phyloP scores from a whole-genome alignment of 768 basidiomycete genomes.

The Favolaschia claudopus region DNA sequence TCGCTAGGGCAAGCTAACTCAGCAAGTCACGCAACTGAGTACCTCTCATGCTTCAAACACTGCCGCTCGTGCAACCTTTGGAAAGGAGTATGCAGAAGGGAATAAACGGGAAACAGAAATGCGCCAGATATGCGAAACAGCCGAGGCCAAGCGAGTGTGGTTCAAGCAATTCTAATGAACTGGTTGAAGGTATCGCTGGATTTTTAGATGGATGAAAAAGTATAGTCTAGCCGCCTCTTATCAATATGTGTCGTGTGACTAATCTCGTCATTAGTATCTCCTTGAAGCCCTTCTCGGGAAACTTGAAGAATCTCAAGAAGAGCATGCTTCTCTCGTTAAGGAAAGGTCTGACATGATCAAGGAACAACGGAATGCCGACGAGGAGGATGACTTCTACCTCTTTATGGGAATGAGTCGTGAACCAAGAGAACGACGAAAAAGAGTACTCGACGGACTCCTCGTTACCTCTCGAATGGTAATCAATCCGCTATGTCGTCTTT shows the following conservation, averaged over 20 bases:
- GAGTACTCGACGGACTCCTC: constrained; percentile 90
- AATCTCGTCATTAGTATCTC: constrained; percentile 64
- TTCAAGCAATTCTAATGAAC: constrained; percentile 79
- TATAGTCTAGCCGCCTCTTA: constrained; percentile 40
- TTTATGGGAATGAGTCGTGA: constrained; percentile 61
- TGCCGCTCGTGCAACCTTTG: constrained; percentile 60
- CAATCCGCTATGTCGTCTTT: constrained; percentile 72
- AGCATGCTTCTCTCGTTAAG: constrained; percentile 73
- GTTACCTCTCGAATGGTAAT: constrained; percentile 70
- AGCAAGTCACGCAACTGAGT: constrained; percentile 64
- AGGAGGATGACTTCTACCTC: constrained; percentile 78
- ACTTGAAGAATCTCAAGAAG: constrained; percentile 82
- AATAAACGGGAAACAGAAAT: constrained; percentile 76
- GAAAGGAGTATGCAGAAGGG: constrained; percentile 68
- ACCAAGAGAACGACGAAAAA: constrained; percentile 62
- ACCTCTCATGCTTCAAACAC: constrained; percentile 74
- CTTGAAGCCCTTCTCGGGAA: too few relatives aligned
- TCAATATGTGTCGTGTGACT: neutral
- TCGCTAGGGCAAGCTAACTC: constrained; percentile 69
- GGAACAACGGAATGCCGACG: constrained; percentile 75
- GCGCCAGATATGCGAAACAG: constrained; percentile 73
- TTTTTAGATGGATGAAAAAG: constrained; percentile 94
- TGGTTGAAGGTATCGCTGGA: constrained; percentile 83
- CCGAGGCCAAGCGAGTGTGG: constrained; percentile 85
- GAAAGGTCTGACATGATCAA: constrained; percentile 77